Evolutionary conservation across 345 rosid species (phyloP), one percentile per base, ranked within the genome.

Genomic region (Moricandia moricandioides): DNA sequence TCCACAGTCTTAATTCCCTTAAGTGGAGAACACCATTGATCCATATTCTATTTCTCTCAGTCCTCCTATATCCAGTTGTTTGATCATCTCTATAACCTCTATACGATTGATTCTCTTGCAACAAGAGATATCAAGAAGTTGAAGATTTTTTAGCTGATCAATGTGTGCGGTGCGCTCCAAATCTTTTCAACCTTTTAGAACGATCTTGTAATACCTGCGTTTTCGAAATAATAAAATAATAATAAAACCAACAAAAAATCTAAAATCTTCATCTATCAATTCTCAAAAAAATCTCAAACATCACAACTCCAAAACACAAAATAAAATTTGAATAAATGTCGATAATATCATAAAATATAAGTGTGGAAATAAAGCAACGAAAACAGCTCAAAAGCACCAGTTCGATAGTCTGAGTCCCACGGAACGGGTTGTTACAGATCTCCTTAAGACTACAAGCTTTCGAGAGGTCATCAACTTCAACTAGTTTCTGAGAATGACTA

Each of bases 131-230:
- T 75, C 35, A 2, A 75, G 24, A 49, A 21, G 37, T 59, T 60
- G 10, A 26, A 67, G n/a, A 67, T 45, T 45, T 62, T 49, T 58
- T 60, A 59, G 39, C 16, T 14, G 31, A 49, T 31, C 29, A 60
- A 12, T 61, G 10, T 17, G 3, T 7, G 74, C 74, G 7, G 69
- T 26, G 55, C 56, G 62, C 39, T 60, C 8, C 55, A 75, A 51
- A 8, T 24, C 60, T 10, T 12, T 51, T 26, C 74, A 75, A 12
- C 74, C 79, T 60, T 61, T 39, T 51, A 75, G 73, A 52, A 68
- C 9, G 24, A 75, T 75, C n/a, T n/a, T n/a, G n/a, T n/a, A n/a
- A n/a, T n/a, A n/a, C n/a, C n/a, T n/a, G n/a, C n/a, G n/a, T n/a
- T n/a, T n/a, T n/a, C n/a, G n/a, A n/a, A n/a, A n/a, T n/a, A n/a